Percentiles rank a stretch among this genome's conserved stretches.
These are phyloP conservation scores for Tausonia pullulans DNA, from an alignment of 1,284 basidiomycete species.

Conservation along the genomic window DNA sequence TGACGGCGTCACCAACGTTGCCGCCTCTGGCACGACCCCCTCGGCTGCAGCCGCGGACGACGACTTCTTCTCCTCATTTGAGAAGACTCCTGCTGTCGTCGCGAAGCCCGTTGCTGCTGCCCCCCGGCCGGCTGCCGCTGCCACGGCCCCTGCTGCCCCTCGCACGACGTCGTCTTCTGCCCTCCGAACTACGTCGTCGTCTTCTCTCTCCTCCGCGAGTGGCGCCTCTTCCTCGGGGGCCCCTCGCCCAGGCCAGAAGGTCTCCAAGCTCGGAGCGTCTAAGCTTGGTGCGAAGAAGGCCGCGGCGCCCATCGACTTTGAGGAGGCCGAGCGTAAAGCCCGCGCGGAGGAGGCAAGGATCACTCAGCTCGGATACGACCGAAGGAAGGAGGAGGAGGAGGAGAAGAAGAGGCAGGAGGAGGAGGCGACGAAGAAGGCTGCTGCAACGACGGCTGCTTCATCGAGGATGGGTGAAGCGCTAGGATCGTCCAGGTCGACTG, in stretches of 20 bases:
- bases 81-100: slow-evolving; percentile 37
- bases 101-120: slow-evolving; percentile 26
- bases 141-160: slow-evolving; percentile 40
- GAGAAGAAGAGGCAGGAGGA: slow-evolving; percentile 45
- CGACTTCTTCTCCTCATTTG: slow-evolving; percentile 93
- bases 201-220: neutral
- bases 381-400: slow-evolving; percentile 59
- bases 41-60: slow-evolving; percentile 45
- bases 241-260: slow-evolving; percentile 31
- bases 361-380: slow-evolving; percentile 78
- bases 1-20: slow-evolving; percentile 52
- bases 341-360: slow-evolving; percentile 78
- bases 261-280: slow-evolving; percentile 51
- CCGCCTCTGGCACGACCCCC: slow-evolving; percentile 34
- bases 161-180: slow-evolving; percentile 42
- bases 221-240: slow-evolving; percentile 28
- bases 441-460: slow-evolving; percentile 22
- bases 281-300: slow-evolving; percentile 71
- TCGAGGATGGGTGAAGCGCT: slow-evolving; percentile 24
- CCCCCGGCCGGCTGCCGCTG: slow-evolving; percentile 36
- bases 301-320: slow-evolving; percentile 70
- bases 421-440: slow-evolving; percentile 36
- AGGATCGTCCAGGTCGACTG: slow-evolving; percentile 21
- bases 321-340: slow-evolving; percentile 77
- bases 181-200: slow-evolving; percentile 41